Base-by-base conservation (phyloP, 345 rosid genomes). In the Brassica juncea region DNA sequence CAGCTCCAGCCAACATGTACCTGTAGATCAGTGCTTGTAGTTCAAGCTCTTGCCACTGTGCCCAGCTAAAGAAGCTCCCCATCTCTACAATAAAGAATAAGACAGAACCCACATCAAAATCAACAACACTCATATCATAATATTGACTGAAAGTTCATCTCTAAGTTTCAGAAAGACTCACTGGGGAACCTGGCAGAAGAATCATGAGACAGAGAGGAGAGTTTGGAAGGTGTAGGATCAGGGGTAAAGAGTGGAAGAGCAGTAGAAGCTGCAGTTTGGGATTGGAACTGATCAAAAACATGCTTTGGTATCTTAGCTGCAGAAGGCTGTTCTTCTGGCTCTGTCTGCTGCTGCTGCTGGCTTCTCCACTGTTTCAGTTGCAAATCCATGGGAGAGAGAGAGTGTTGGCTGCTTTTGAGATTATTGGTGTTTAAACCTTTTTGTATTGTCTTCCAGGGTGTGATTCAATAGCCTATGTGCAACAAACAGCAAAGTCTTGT, bases 11-110 rank as follows among this genome's bases (percentile, higher is more conserved):
- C 67, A 90, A 67, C 97, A 95, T 93, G 84, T 91, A 93, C 52
- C 97, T 89, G 70, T 89, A 95, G 82, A 95, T 95, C 91, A 91
- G 80, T 67, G 97, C 98, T 82, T 95, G 99, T 34, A 93, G 86
- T 84, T 95, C 97, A 31, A 95, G 91, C 77, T 95, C 98, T 79
- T 95, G 98, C 97, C 94, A 85, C 79, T 93, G 99, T 61, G 84
- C 79, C 89, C 82, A 86, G 86, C 97, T 93, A 66, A 95, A 95
- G 82, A 76, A 86, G 66, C 94, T 87, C 44, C 91, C 90, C 91
- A 89, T 86, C 83, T 85, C 98, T 94, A 71, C 61, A 42, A 3
- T 55, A 9, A 1, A 8, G 1, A 7, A 59, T 2, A 27, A 28
- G 34, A 73, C 52, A 44, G 81, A 68, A 16, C 63, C 11, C 57